These are phyloP conservation scores for Trypanosoma theileri DNA, from an alignment of 208 protist genomes.

Conservation along the genomic window DNA sequence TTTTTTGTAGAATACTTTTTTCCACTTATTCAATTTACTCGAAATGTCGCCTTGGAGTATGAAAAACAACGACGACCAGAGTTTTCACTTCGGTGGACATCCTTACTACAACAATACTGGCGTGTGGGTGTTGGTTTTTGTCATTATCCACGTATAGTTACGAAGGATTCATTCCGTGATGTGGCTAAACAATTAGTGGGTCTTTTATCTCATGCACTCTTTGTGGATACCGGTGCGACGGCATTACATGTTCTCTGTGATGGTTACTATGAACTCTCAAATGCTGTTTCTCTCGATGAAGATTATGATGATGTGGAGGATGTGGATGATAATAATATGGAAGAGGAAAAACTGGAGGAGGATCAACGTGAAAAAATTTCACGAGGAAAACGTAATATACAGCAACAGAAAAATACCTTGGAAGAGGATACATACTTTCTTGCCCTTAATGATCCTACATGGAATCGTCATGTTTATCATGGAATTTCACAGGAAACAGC, in stretches of 20 bases:
- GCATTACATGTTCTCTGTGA: conserved; percentile 78
- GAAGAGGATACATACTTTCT: conserved; percentile 78
- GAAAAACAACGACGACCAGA: conserved; percentile 46
- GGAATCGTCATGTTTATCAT: conserved; percentile 80
- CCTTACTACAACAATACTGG: conserved; percentile 77
- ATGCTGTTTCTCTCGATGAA: conserved; percentile 46
- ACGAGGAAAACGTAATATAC: not conserved
- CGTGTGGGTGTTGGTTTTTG: conserved; percentile 79
- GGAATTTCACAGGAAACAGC: conserved; percentile 71
- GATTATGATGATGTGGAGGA: conserved; percentile 34
- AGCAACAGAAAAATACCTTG: conserved; percentile 52
- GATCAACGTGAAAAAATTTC: conserved; percentile 23
- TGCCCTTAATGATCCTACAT: conserved; percentile 63
- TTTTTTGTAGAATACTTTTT: conserved; percentile 82
- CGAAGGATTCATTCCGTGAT: conserved; percentile 69
- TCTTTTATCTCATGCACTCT: conserved; percentile 46
- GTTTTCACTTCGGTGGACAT: conserved; percentile 60
- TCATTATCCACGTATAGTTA: conserved; percentile 73
- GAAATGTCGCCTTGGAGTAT: conserved; percentile 48
- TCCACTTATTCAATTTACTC: conserved; percentile 72
- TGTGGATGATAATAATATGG: conserved; percentile 7
- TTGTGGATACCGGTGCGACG: conserved; percentile 75
- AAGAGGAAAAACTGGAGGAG: conserved; percentile 30
- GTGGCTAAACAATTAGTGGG: conserved; percentile 81
- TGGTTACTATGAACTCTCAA: conserved; percentile 59